phyloP scores from a whole-genome alignment of 257 asterid genomes.

The Solanum chaucha region DNA sequence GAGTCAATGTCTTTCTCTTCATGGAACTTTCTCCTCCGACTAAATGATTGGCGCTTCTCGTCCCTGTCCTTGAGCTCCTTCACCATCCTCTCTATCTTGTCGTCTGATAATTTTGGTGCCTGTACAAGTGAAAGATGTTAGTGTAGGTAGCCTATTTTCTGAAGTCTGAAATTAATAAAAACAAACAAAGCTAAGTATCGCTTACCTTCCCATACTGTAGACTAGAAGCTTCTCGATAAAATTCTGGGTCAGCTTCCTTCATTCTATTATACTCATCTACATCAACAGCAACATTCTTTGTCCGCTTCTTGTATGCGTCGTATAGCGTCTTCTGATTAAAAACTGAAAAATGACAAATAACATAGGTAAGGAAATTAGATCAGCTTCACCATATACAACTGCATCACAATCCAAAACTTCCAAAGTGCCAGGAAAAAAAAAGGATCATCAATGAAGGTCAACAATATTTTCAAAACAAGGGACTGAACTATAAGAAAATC shows the following conservation, averaged over 20 bases:
- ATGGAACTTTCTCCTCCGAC: conserved; percentile 88
- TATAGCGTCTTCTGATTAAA: conserved; percentile 80
- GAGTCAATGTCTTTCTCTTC: conserved; percentile 98
- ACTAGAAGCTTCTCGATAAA: conserved; percentile 91
- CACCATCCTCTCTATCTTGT: conserved; percentile 79
- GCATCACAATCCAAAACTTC: background rate
- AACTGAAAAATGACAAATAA: conserved; percentile 29
- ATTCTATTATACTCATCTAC: conserved; percentile 61
- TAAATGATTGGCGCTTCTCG: conserved; percentile 67
- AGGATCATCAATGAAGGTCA: background rate
- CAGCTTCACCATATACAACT: background rate
- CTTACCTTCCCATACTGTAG: conserved; percentile 89
- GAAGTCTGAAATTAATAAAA: background rate
- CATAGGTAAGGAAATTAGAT: background rate
- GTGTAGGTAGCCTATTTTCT: background rate
- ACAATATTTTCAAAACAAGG: background rate
- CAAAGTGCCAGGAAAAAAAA: background rate
- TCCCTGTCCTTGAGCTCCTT: conserved; percentile 84
- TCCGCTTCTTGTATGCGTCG: conserved; percentile 79
- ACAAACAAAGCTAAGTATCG: background rate
- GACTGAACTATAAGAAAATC: background rate
- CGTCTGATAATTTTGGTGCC: conserved; percentile 68
- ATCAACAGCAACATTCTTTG: conserved; percentile 55
- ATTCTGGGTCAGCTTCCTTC: conserved; percentile 93
- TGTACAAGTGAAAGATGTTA: conserved; percentile 11